phyloP scores from a whole-genome alignment of 1,139 yeast genomes.

The Nakaseomyces sp. region DNA sequence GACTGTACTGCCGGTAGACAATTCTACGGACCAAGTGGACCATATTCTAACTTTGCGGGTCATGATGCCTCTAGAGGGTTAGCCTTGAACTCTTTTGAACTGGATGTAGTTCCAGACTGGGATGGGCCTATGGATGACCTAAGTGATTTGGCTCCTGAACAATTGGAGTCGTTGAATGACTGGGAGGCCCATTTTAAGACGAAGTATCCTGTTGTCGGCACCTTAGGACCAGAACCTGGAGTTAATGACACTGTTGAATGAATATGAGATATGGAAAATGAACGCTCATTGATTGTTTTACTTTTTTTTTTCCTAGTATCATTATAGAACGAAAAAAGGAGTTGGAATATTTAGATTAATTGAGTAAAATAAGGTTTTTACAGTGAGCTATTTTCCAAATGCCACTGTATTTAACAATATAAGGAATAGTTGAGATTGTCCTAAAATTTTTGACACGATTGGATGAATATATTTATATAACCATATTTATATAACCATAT shows the following conservation, averaged over 20 bases:
- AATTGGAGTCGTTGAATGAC: conserved; percentile 58
- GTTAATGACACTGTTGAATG: conserved; percentile 16
- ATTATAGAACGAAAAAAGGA: background rate
- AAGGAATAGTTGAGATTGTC: no score
- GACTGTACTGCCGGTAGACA: conserved; percentile 76
- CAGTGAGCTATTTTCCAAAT: no score
- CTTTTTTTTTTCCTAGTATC: no score
- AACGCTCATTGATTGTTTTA: no score
- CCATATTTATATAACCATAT: no score
- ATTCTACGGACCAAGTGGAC: conserved; percentile 96
- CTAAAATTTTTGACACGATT: no score
- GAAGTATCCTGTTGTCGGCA: conserved; percentile 67
- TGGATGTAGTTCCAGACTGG: conserved; percentile 45
- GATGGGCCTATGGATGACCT: conserved; percentile 69
- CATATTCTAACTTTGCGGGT: conserved; percentile 93
- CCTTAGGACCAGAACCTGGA: conserved; percentile 36
- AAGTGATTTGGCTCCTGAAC: conserved; percentile 51
- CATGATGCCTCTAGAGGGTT: conserved; percentile 93
- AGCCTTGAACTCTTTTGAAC: conserved; percentile 82
- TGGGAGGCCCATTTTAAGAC: conserved; percentile 82
- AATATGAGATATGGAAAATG: background rate
- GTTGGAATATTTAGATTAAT: no score
- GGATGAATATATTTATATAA: no score
- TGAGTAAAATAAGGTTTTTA: no score
- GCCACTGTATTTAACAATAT: no score